A percentile compares a stretch with the other conserved stretches of the same genome.
phyloP scores from a whole-genome alignment of 2,329 filamentous ascomycete genomes.

The Botrytis porri region DNA sequence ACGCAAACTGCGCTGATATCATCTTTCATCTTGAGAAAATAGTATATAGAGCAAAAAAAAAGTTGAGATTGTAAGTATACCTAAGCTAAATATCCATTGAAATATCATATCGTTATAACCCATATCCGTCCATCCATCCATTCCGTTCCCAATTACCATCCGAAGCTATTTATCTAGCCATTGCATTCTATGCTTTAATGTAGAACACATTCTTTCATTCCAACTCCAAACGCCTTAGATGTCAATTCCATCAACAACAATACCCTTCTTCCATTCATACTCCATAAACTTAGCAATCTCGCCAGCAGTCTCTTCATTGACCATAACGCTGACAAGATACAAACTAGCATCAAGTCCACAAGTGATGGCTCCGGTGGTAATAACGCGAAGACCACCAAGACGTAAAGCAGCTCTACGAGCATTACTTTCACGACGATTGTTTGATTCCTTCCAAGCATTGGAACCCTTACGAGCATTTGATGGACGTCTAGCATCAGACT shows the following conservation, averaged over 20 bases:
- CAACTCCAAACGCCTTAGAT: slow-evolving; percentile 52
- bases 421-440: slow-evolving; percentile 74
- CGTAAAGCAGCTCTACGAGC: slow-evolving; percentile 66
- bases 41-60: background rate
- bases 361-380: slow-evolving; percentile 76
- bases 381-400: slow-evolving; percentile 62
- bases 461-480: slow-evolving; percentile 74
- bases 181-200: slow-evolving; percentile 24
- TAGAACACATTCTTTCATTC: slow-evolving; percentile 18
- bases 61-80: slow-evolving; percentile 38
- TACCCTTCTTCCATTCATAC: slow-evolving; percentile 82
- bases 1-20: background rate
- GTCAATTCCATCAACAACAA: slow-evolving; percentile 81
- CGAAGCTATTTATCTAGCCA: slow-evolving; percentile 19
- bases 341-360: slow-evolving; percentile 79
- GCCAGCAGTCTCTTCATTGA: slow-evolving; percentile 71
- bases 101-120: slow-evolving; percentile 9
- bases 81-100: slow-evolving; percentile 7
- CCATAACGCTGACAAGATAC: slow-evolving; percentile 81
- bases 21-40: background rate
- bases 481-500: slow-evolving; percentile 63
- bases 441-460: slow-evolving; percentile 74
- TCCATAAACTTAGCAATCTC: slow-evolving; percentile 75
- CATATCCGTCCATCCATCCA: slow-evolving; percentile 7
- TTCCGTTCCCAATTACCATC: background rate